These are phyloP conservation scores for Mercurialis annua DNA, from an alignment of 345 rosid species.

Conservation along the genomic window DNA sequence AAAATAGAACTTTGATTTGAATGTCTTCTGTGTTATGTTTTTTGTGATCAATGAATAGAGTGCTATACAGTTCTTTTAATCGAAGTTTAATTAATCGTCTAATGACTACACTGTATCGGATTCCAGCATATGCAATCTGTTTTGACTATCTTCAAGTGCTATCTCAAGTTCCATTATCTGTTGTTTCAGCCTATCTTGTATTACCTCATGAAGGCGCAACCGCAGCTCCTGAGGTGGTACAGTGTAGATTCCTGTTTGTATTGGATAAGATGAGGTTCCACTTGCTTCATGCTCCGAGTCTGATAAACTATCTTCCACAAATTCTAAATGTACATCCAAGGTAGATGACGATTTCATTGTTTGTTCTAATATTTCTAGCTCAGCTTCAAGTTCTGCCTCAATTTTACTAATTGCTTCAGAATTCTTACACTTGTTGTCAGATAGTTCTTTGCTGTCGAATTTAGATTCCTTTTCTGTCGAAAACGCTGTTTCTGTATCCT, in stretches of 20 bases:
- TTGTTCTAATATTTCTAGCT: constrained; percentile 28
- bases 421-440: constrained; percentile 10
- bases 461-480: background rate
- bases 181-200: constrained; percentile 27
- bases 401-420: constrained; percentile 29
- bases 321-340: constrained; percentile 9
- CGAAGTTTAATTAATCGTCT: too few species aligned
- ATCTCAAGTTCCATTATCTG: constrained; percentile 34
- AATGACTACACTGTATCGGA: background rate
- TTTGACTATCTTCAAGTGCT: constrained; percentile 29
- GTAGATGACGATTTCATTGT: constrained; percentile 21
- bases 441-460: background rate
- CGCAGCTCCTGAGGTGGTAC: constrained; percentile 30
- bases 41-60: too few species aligned
- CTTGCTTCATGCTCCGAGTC: constrained; percentile 19
- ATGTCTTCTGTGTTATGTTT: too few species aligned
- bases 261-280: background rate
- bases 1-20: too few species aligned
- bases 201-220: constrained; percentile 35
- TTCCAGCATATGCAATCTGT: constrained; percentile 18
- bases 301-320: background rate
- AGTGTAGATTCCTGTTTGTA: constrained; percentile 12
- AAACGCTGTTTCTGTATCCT: constrained; percentile 1
- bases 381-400: constrained; percentile 43
- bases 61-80: too few species aligned